Evolutionary conservation across 768 basidiomycete genomes (phyloP).

Genomic region (Boletus fagicola): DNA sequence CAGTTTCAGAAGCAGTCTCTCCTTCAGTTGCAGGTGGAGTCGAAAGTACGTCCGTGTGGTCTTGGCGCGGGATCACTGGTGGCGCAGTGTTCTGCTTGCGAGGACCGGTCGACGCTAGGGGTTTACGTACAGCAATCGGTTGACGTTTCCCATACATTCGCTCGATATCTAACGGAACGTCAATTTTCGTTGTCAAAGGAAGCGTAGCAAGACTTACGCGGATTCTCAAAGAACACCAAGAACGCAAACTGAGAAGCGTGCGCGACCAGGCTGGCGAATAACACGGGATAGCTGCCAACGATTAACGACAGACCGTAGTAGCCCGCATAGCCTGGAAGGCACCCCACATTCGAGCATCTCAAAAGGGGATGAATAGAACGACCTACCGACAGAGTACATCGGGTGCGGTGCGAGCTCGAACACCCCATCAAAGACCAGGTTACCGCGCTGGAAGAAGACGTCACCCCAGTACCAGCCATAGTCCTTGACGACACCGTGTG

Average conservation of each 20-base stretch:
- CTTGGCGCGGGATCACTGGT: constrained; percentile 16
- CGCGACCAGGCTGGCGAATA: constrained; percentile 91
- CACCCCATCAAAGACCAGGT: constrained; percentile 95
- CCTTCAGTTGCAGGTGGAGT: constrained; percentile 71
- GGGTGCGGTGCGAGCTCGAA: constrained; percentile 93
- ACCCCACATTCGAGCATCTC: not conserved
- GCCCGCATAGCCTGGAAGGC: constrained; percentile 76
- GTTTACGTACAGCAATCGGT: constrained; percentile 81
- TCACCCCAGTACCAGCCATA: constrained; percentile 99
- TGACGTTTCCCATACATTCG: constrained; percentile 92
- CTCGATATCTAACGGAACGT: constrained; percentile 68
- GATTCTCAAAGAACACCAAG: constrained; percentile 93
- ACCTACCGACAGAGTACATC: constrained; percentile 87
- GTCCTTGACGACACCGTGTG: constrained; percentile 96
- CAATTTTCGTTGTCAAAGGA: not conserved
- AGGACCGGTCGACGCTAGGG: constrained; percentile 39
- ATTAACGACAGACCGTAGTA: constrained; percentile 96
- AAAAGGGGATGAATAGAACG: not conserved
- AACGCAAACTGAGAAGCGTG: constrained; percentile 98
- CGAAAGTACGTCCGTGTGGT: constrained; percentile 36
- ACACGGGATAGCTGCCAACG: constrained; percentile 81
- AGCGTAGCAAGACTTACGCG: constrained; percentile 58
- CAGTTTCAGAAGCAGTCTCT: constrained; percentile 71
- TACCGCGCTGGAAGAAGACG: constrained; percentile 88
- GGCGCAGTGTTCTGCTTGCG: constrained; percentile 16